Base-by-base conservation (phyloP, 495 filamentous ascomycete species). In the Xylaria venustula region DNA sequence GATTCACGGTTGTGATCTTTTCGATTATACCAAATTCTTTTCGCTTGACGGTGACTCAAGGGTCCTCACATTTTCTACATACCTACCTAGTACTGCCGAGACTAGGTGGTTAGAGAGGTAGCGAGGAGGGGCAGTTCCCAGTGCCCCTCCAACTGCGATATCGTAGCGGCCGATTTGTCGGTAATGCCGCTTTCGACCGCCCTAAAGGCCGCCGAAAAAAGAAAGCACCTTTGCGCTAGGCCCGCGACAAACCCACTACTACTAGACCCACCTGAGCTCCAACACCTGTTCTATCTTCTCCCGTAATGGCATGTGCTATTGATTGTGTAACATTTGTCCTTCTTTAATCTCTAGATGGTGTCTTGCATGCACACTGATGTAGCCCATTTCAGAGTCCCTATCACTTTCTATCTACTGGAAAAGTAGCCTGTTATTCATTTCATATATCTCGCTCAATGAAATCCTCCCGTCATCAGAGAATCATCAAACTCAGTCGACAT, bases 101-200 rank as follows among this genome's bases (percentile, higher is more conserved):
- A 34, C 30, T 34, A 34, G 30, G 11, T 11, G 11, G 30, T 5
- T 34, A n/a, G n/a, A n/a, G 5, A 5, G 30, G 30, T 28, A 48
- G 55, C 20, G 57, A 48, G 36, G 48, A 34, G 48, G 30, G 45
- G 23, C 25, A 58, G n/a, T 19, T 26, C 22, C 28, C 42, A 30
- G 36, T 63, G 57, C 65, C 65, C 67, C 67, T 67, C 65, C 54
- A 65, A 58, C 22, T 34, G 57, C 58, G 58, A 60, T 60, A 45
- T 47, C 48, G 47, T 52, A 9, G 47, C 32, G 22, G 51, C 20
- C n/a, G n/a, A n/a, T n/a, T n/a, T n/a, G n/a, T n/a, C n/a, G n/a
- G 46, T 64, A 60, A 40, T 69, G 64, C 64, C 55, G 20, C 34
- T 32, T 30, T 12, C 44, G 54, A 69, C 67, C 64, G 67, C 66